These are phyloP conservation scores for Tanacetum coccineum DNA, from an alignment of 129 eudicot genomes.

Conservation along the genomic window DNA sequence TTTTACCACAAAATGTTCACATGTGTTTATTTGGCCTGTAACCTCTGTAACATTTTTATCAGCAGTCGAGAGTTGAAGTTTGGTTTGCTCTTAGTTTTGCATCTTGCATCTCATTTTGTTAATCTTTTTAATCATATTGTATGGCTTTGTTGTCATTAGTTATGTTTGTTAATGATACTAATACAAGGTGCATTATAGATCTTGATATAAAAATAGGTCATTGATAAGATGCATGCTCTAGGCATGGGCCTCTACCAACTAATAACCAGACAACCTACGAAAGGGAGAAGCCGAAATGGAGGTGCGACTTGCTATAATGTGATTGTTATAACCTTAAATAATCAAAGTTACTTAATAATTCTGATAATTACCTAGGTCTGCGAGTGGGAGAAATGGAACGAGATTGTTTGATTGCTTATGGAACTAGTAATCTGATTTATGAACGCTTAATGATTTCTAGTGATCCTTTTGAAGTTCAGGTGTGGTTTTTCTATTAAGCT, in stretches of 20 bases:
- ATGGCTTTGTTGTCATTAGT: not conserved
- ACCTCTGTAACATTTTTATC: too few species aligned
- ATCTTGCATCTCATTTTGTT: too few species aligned
- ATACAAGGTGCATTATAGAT: not conserved
- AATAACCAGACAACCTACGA: constrained; percentile 87
- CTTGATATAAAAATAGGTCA: constrained; percentile 42
- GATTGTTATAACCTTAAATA: not conserved
- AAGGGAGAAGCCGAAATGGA: constrained; percentile 81
- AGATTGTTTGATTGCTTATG: constrained; percentile 75
- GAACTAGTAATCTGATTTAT: constrained; percentile 51
- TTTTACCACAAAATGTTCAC: too few species aligned
- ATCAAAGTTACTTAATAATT: not conserved
- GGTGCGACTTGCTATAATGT: constrained; percentile 32
- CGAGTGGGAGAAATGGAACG: constrained; percentile 94
- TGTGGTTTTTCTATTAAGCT: not conserved
- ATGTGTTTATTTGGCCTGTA: too few species aligned
- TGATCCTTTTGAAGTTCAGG: constrained; percentile 96
- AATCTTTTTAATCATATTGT: not conserved
- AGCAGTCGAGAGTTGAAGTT: too few species aligned
- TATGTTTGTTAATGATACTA: not conserved
- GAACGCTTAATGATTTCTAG: constrained; percentile 87
- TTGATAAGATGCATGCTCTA: constrained; percentile 98
- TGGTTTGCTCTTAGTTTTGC: too few species aligned
- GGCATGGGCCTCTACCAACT: constrained; percentile 74
- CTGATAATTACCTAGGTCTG: constrained; percentile 31